Evolutionary conservation across 2,329 filamentous ascomycete species (phyloP), one percentile per base, ranked within the genome.

Genomic region (Phyllosticta paracitricarpa): DNA sequence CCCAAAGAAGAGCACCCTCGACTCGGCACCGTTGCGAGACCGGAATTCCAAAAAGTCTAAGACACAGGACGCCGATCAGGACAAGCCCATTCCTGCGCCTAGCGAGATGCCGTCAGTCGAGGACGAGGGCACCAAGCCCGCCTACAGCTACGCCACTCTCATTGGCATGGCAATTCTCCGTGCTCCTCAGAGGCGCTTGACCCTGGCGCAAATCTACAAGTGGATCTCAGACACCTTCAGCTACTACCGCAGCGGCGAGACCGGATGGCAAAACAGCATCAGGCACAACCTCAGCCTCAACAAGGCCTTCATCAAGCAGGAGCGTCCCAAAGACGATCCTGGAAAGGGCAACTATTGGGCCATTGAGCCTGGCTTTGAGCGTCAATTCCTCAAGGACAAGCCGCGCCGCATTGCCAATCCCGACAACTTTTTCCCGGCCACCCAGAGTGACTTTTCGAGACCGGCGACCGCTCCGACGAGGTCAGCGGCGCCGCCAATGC

Each of bases 181-280:
- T 64, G 90, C 94, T 4, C 87, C 89, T 12, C 85, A 87, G 64
- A 86, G 91, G 63, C 88, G 89, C 58, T 81, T 97, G 64, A 97
- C 94, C 0, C 82, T 99, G 19, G 86, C 91, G 26, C 91, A 97
- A 74, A 99, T 99, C 67, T 99, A 97, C 82, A 96, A 96, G 72
- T 99, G 94, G 93, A 97, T 99, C 68, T 95, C 91, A n/a, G 90
- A 95, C 72, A 92, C 88, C 19, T 97, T 89, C 72, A 86, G 84
- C 4, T 97, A 93, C 76, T 99, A 97, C 65, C 72, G 72, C 78
- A 83, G 85, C 53, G 84, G 87, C 61, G 91, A 97, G 68, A 86
- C 89, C 10, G 93, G 94, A 65, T 99, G 94, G 94, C 93, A 97
- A 76, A 99, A 99, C 75, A 97, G 94, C 78, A 99, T 99, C 73